A percentile compares a stretch with the other conserved stretches of the same genome.
These are phyloP conservation scores for Epichloe baconii DNA, from an alignment of 2,329 filamentous ascomycete species.

Conservation along the genomic window DNA sequence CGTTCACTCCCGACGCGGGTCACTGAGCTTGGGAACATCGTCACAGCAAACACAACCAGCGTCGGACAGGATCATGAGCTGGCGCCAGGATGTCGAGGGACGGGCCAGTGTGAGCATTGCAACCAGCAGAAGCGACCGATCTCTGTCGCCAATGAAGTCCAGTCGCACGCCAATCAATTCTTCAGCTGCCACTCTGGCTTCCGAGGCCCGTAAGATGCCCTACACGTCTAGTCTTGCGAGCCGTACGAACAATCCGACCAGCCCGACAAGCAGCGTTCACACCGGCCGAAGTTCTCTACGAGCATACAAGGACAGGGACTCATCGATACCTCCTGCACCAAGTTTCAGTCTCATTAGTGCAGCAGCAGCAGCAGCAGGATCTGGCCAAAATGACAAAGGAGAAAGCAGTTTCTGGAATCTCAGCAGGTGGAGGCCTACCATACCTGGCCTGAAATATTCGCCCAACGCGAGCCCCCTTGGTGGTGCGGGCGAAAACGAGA, in stretches of 20 bases:
- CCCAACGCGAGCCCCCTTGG: slow-evolving; percentile 13
- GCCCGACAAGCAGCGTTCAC: slow-evolving; percentile 24
- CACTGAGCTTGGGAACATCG: slow-evolving; percentile 28
- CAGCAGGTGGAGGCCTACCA: slow-evolving; percentile 34
- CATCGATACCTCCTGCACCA: slow-evolving; percentile 34
- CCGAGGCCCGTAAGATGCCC: slow-evolving; percentile 32
- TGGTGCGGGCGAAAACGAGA: slow-evolving; percentile 6
- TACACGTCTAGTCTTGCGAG: slow-evolving; percentile 20
- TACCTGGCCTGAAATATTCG: slow-evolving; percentile 22
- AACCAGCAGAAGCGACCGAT: slow-evolving; percentile 37
- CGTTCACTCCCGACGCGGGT: slow-evolving; percentile 38
- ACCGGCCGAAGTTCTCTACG: slow-evolving; percentile 15
- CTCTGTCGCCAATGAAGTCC: slow-evolving; percentile 39
- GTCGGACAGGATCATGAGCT: slow-evolving; percentile 72
- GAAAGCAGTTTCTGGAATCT: slow-evolving; percentile 43
- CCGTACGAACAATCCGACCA: slow-evolving; percentile 17
- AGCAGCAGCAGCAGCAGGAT: slow-evolving; percentile 16
- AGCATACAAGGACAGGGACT: slow-evolving; percentile 12
- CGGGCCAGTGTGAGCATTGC: slow-evolving; percentile 26
- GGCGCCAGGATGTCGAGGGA: slow-evolving; percentile 57
- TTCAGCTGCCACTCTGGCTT: slow-evolving; percentile 27
- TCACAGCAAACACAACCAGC: slow-evolving; percentile 19
- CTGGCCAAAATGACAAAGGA: slow-evolving; percentile 27
- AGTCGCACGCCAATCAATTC: slow-evolving; percentile 22
- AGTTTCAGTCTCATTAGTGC: slow-evolving; percentile 37